A percentile compares a stretch with the other conserved stretches of the same genome.
These are phyloP conservation scores for Cryptosporidium canis DNA, from an alignment of 169 alveolate species.

Conservation along the genomic window DNA sequence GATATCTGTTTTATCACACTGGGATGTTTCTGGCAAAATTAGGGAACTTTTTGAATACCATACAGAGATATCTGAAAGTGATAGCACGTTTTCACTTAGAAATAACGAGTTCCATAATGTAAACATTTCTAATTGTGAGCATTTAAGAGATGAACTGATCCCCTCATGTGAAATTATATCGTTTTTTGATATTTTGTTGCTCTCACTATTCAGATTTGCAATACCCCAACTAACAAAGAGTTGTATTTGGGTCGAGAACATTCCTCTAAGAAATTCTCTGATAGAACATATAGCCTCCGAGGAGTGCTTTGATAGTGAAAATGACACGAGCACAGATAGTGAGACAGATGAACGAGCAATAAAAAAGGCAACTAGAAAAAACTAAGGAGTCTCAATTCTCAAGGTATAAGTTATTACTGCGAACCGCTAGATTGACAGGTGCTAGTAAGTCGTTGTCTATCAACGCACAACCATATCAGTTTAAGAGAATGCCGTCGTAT, in stretches of 20 bases:
- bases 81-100: not conserved
- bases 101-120: conserved; percentile 12
- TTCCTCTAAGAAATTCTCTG: conserved; percentile 25
- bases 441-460: not conserved
- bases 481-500: conserved; percentile 96
- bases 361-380: not conserved
- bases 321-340: conserved; percentile 6
- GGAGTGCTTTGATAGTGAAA: not conserved
- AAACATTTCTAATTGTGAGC: conserved; percentile 14
- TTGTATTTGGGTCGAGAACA: not conserved
- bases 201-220: conserved; percentile 22
- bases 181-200: conserved; percentile 21
- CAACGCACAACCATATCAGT: conserved; percentile 60
- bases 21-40: not conserved
- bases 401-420: conserved; percentile 44
- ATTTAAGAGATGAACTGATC: not conserved
- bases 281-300: conserved; percentile 43
- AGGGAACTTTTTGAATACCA: conserved; percentile 35
- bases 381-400: not conserved
- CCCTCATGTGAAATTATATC: conserved; percentile 44
- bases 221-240: not conserved
- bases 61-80: not conserved
- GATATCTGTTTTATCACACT: not conserved
- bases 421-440: not conserved
- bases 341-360: not conserved